phyloP scores from a whole-genome alignment of 805 yeast genomes.

The Candida maesae region DNA sequence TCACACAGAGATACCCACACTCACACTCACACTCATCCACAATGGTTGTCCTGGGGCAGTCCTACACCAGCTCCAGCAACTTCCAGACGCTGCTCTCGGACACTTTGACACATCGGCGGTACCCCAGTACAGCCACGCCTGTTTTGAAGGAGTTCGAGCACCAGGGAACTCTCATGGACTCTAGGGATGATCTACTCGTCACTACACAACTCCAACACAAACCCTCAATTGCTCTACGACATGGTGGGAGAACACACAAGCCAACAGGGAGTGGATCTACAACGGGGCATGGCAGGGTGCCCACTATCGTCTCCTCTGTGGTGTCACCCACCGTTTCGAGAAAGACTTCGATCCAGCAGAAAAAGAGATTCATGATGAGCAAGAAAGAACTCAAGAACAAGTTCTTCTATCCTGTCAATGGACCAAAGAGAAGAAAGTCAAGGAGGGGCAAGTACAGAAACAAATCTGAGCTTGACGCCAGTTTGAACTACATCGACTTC shows the following conservation, averaged over 20 bases:
- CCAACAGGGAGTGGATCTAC: slow-evolving; percentile 1
- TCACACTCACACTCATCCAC: too few species aligned
- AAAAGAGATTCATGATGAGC: slow-evolving; percentile 23
- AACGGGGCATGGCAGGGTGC: slow-evolving; percentile 15
- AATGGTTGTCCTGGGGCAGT: slow-evolving; percentile 1
- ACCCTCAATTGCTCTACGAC: slow-evolving; percentile 5
- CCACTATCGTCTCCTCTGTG: slow-evolving; percentile 20
- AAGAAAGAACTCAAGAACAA: slow-evolving; percentile 17
- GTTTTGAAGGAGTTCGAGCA: slow-evolving; percentile 11
- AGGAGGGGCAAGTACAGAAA: slow-evolving; percentile 26
- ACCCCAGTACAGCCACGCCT: slow-evolving; percentile 7
- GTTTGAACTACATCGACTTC: slow-evolving; percentile 21
- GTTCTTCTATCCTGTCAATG: slow-evolving; percentile 25
- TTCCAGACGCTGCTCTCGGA: slow-evolving; percentile 1
- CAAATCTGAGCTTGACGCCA: slow-evolving; percentile 20
- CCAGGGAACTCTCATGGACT: slow-evolving; percentile 7
- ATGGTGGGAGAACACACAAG: neutral
- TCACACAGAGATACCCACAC: too few species aligned
- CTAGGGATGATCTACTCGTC: slow-evolving; percentile 7
- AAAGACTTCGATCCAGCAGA: slow-evolving; percentile 14
- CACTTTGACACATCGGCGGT: slow-evolving; percentile 6
- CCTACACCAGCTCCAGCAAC: neutral
- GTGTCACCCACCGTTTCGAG: slow-evolving; percentile 15
- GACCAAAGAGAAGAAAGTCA: slow-evolving; percentile 21
- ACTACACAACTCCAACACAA: neutral